phyloP scores from a whole-genome alignment of 805 yeast genomes.

The Cyberlindnera lachancei region DNA sequence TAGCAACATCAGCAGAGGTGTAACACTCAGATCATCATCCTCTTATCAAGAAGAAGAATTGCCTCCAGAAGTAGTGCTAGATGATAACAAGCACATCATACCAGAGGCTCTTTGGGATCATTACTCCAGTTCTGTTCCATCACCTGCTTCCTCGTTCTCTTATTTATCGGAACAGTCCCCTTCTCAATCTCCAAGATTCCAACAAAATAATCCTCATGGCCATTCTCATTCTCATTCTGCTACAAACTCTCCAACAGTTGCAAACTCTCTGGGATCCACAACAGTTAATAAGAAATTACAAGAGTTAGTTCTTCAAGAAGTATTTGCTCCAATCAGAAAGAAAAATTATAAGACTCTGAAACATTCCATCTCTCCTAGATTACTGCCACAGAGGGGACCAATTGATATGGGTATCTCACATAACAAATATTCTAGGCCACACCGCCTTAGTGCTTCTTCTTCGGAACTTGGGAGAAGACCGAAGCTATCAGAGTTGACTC shows the following conservation, averaged over 20 bases:
- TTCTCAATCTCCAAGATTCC: constrained; percentile 4
- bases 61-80: constrained; percentile 79
- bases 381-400: constrained; percentile 6
- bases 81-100: constrained; percentile 87
- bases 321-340: constrained; percentile 43
- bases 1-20: too few species aligned
- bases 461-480: constrained; percentile 19
- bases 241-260: constrained; percentile 8
- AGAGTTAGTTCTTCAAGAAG: constrained; percentile 66
- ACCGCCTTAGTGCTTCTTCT: constrained; percentile 19
- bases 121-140: constrained; percentile 39
- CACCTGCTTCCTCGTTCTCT: constrained; percentile 33
- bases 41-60: constrained; percentile 23
- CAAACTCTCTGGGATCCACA: constrained; percentile 48
- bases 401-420: constrained; percentile 2
- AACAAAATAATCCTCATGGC: constrained; percentile 1
- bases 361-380: constrained; percentile 17
- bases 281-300: constrained; percentile 63
- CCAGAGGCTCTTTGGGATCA: constrained; percentile 72
- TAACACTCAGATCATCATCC: constrained; percentile 16
- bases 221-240: background rate
- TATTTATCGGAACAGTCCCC: constrained; percentile 26
- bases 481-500: constrained; percentile 3
- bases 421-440: too few species aligned
- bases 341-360: constrained; percentile 5